Conservation (phyloP, 2,329 filamentous ascomycete genomes). For the Trichophyton mentagrophytes region DNA sequence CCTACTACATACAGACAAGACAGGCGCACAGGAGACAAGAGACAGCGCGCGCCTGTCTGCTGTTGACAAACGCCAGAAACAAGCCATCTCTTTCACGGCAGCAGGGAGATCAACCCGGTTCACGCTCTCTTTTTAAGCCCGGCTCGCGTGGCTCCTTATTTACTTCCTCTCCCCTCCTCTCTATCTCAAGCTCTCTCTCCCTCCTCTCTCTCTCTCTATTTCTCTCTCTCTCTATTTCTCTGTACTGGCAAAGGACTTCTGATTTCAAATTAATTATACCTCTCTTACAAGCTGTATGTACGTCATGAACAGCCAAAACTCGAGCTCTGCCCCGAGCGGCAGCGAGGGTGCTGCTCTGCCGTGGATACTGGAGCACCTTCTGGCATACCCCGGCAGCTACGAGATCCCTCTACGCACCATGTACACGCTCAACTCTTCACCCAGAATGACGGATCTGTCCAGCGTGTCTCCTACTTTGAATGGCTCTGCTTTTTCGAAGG, state of each 20-base stretch:
- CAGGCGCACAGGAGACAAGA: background rate
- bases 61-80: background rate
- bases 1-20: too few species aligned
- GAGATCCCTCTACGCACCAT: slow-evolving; percentile 55
- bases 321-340: background rate
- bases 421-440: slow-evolving; percentile 52
- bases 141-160: background rate
- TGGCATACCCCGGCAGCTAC: slow-evolving; percentile 50
- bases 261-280: background rate
- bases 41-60: background rate
- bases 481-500: slow-evolving; percentile 20
- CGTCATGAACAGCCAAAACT: slow-evolving; percentile 3
- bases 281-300: background rate
- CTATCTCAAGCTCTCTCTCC: background rate
- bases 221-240: background rate
- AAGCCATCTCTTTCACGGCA: background rate
- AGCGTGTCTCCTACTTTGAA: slow-evolving; percentile 15
- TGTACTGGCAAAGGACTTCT: background rate
- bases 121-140: background rate
- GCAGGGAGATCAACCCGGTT: background rate
- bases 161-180: background rate
- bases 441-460: slow-evolving; percentile 28
- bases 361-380: slow-evolving; percentile 47
- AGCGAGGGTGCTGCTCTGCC: slow-evolving; percentile 32
- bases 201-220: too few species aligned